Evolutionary conservation across 306 rosid species (phyloP).

Genomic region (Cucumis sativus): DNA sequence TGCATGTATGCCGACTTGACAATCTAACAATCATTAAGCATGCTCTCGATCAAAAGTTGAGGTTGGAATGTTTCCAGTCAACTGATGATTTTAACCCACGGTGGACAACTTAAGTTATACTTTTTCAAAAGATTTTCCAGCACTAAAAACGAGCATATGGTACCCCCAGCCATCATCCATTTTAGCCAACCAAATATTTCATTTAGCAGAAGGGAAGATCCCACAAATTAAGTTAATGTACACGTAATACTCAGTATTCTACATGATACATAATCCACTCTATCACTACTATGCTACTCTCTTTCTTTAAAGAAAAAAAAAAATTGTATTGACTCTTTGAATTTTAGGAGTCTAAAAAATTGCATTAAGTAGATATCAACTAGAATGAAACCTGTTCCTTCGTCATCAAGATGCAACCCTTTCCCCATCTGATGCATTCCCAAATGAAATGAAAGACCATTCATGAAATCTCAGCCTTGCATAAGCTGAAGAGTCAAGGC

Average conservation of each 20-base stretch:
- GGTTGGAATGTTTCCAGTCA: too few species aligned
- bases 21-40: too few species aligned
- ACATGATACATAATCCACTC: neutral
- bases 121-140: neutral
- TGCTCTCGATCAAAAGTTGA: too few species aligned
- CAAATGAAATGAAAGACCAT: neutral
- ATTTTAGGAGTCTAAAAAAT: neutral
- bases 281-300: neutral
- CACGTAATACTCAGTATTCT: neutral
- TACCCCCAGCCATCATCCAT: neutral
- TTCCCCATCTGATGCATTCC: neutral
- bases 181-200: neutral
- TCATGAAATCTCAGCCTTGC: neutral
- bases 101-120: neutral
- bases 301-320: neutral
- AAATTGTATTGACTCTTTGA: neutral
- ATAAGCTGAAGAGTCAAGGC: neutral
- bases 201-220: neutral
- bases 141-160: neutral
- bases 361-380: neutral
- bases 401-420: neutral
- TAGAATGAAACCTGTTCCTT: neutral
- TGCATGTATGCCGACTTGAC: too few species aligned
- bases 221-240: neutral
- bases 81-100: too few species aligned